These are phyloP conservation scores for Ceratobasidium sp. DNA, from an alignment of 1,284 basidiomycete genomes.

Conservation along the genomic window DNA sequence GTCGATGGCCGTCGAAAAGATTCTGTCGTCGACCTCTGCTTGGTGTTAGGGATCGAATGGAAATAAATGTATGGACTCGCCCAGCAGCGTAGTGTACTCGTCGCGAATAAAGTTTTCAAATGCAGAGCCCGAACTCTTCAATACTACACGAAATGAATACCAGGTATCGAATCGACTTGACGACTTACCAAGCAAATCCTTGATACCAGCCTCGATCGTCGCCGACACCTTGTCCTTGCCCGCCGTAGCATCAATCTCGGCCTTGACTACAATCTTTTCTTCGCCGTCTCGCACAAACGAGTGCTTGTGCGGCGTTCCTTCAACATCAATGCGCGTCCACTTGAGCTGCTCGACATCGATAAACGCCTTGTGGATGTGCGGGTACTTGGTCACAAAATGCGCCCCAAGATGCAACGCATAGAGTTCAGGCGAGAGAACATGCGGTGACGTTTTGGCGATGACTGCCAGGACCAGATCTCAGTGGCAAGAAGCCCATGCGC, in stretches of 20 bases:
- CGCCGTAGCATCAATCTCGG: constrained; percentile 68
- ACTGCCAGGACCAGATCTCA: constrained; percentile 59
- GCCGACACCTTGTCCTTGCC: constrained; percentile 70
- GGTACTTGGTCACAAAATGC: constrained; percentile 86
- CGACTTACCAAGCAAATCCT: constrained; percentile 78
- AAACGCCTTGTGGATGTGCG: constrained; percentile 78
- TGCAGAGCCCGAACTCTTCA: constrained; percentile 89
- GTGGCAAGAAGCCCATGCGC: neutral
- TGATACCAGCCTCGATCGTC: constrained; percentile 73
- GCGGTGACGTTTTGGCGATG: constrained; percentile 86
- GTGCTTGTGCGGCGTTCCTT: constrained; percentile 70
- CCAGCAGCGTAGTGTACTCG: constrained; percentile 86
- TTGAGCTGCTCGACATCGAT: constrained; percentile 84
- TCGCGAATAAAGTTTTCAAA: constrained; percentile 87
- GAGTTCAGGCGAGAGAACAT: constrained; percentile 82
- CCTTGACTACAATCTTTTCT: constrained; percentile 81
- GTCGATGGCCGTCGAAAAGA: constrained; percentile 87
- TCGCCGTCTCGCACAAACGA: constrained; percentile 91
- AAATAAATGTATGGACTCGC: constrained; percentile 50
- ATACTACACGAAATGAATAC: constrained; percentile 64
- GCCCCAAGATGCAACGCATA: constrained; percentile 89
- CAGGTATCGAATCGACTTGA: neutral
- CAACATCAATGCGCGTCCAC: constrained; percentile 83
- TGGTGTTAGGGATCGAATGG: constrained; percentile 2
- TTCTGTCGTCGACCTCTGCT: constrained; percentile 81